Conservation (phyloP, 345 rosid genomes). For the Leavenworthia alabamica region DNA sequence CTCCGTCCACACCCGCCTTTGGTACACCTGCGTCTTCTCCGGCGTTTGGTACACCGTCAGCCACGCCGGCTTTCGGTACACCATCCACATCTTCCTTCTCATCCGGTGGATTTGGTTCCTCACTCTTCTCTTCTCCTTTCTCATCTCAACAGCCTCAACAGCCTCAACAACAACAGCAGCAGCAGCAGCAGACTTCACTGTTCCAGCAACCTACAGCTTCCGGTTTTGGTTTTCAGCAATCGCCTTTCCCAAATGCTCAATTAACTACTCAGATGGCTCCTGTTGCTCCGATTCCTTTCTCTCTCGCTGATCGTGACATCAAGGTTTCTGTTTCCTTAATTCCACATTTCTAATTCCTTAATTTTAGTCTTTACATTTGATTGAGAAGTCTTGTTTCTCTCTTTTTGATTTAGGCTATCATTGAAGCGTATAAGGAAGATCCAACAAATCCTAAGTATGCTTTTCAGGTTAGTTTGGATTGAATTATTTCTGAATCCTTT, state of each 20-base stretch:
- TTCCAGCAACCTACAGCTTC: constrained; percentile 44
- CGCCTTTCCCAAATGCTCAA: constrained; percentile 58
- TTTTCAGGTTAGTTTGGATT: constrained; percentile 56
- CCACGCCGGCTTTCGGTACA: constrained; percentile 50
- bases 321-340: constrained; percentile 38
- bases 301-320: constrained; percentile 90
- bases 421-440: constrained; percentile 93
- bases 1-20: constrained; percentile 37
- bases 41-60: constrained; percentile 45
- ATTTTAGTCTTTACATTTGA: neutral
- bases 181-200: constrained; percentile 43
- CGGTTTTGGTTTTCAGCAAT: constrained; percentile 36
- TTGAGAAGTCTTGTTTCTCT: neutral
- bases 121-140: constrained; percentile 72
- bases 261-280: constrained; percentile 97
- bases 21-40: constrained; percentile 45
- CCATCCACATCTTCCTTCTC: constrained; percentile 55
- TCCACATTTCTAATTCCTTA: constrained; percentile 5
- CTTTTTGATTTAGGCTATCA: constrained; percentile 53
- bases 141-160: constrained; percentile 55
- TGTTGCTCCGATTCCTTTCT: constrained; percentile 80
- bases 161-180: constrained; percentile 23
- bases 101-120: constrained; percentile 50
- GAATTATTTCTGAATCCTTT: neutral
- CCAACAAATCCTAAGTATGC: constrained; percentile 77